Base-by-base conservation (phyloP, 345 rosid genomes). In the Dimocarpus longan region DNA sequence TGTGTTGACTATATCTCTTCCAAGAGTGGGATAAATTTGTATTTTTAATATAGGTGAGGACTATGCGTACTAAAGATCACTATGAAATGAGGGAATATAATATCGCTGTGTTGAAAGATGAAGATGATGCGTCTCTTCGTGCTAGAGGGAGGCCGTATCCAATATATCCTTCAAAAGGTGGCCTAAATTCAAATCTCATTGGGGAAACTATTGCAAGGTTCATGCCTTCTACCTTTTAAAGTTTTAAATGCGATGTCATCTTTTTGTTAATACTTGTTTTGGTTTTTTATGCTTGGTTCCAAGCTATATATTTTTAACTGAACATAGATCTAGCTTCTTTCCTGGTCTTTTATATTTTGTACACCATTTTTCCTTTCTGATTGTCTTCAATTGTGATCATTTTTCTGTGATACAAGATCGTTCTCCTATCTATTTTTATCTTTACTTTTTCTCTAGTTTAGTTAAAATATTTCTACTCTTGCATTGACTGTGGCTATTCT, bases 101-200 rank as follows among this genome's bases (percentile, higher is more conserved):
- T 79, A 94, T 94, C 73, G 95, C 94, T 80, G 85, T 89, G 82
- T 86, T 96, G 75, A 86, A 90, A 83, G 95, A 91, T 90, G 93
- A 82, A 73, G 85, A 86, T 1, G 94, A 86, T 78, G 83, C 92
- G 66, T 88, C 89, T 80, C 80, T 81, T 82, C 81, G 68, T 68
- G 76, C 81, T 67, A 88, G 86, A 74, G 91, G 82, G 83, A 92
- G 90, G 86, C 97, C 97, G 40, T 93, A 92, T 88, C 97, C 97
- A 78, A 96, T 96, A 70, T 94, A 96, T 86, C 97, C 98, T 75
- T 91, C 97, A 68, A 96, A 94, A 87, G 97, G 99, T 78, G 94
- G 94, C 80, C 80, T 90, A 86, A 87, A 85, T 74, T 89, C 98
- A 60, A 82, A 84, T 78, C 85, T 90, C 84, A 88, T 96, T 54